A percentile compares a stretch with the other conserved stretches of the same genome.
phyloP scores from a whole-genome alignment of 768 basidiomycete genomes.

The Amylocystis lapponica region DNA sequence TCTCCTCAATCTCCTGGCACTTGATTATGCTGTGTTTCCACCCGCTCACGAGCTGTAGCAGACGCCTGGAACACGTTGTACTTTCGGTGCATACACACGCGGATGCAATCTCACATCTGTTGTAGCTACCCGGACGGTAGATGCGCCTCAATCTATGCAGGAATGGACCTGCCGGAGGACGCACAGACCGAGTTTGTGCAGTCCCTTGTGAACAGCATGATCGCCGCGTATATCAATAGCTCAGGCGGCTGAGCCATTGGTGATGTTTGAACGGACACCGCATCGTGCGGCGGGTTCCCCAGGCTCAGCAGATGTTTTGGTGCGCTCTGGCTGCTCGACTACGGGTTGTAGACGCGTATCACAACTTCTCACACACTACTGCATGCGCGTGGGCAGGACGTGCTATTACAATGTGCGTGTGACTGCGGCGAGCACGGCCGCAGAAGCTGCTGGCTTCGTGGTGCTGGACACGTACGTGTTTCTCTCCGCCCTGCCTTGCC shows the following conservation, averaged over 20 bases:
- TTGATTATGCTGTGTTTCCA: no score
- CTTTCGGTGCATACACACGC: neutral
- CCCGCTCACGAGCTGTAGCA: no score
- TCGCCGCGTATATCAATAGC: conserved; percentile 46
- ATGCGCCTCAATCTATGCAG: conserved; percentile 44
- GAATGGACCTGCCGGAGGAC: conserved; percentile 32
- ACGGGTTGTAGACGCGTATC: conserved; percentile 45
- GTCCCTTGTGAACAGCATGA: conserved; percentile 50
- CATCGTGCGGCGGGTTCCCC: conserved; percentile 42
- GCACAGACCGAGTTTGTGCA: conserved; percentile 43
- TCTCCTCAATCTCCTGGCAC: no score
- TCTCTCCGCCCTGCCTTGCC: neutral
- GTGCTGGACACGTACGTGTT: conserved; percentile 34
- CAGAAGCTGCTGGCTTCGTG: conserved; percentile 18
- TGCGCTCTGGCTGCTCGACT: conserved; percentile 51
- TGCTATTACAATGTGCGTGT: conserved; percentile 56
- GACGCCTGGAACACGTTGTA: conserved; percentile 24
- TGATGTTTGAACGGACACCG: conserved; percentile 59
- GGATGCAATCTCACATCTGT: conserved; percentile 4
- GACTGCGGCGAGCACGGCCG: conserved; percentile 22
- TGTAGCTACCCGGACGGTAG: conserved; percentile 58
- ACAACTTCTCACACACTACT: conserved; percentile 39
- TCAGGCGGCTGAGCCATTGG: conserved; percentile 34
- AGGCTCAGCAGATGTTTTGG: conserved; percentile 54
- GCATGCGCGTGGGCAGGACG: conserved; percentile 55